Conservation (phyloP, 495 filamentous ascomycete species). For the Aspergillus coremiiformis region DNA sequence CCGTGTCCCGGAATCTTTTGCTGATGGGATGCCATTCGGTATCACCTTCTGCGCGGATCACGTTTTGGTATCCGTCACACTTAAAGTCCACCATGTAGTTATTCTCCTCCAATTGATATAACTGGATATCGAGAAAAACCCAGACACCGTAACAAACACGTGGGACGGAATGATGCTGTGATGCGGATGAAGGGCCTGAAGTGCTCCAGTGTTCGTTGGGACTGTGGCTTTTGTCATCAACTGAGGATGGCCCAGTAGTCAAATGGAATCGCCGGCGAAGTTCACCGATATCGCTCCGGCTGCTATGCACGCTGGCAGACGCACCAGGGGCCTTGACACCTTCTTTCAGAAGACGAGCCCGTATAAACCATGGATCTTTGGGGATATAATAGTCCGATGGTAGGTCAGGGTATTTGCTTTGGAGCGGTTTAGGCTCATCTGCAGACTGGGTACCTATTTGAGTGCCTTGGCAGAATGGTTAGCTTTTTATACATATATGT, state of each 20-base stretch:
- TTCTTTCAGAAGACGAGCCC: constrained; percentile 76
- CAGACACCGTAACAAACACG: constrained; percentile 40
- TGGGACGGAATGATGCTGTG: constrained; percentile 24
- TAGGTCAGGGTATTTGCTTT: constrained; percentile 41
- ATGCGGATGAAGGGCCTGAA: constrained; percentile 40
- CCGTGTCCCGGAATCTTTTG: constrained; percentile 43
- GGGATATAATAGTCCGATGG: constrained; percentile 66
- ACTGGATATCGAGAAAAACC: constrained; percentile 92
- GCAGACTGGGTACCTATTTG: constrained; percentile 23
- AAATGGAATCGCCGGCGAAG: constrained; percentile 43
- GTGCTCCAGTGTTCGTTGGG: constrained; percentile 21
- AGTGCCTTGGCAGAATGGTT: constrained; percentile 15
- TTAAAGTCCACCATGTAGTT: constrained; percentile 98
- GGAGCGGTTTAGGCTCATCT: constrained; percentile 32
- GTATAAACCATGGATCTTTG: constrained; percentile 92
- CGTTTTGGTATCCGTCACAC: constrained; percentile 92
- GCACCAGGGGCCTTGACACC: constrained; percentile 50
- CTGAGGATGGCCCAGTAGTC: constrained; percentile 30
- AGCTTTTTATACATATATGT: background rate
- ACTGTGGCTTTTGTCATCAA: constrained; percentile 29
- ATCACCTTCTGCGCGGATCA: constrained; percentile 44
- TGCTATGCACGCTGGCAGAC: constrained; percentile 49
- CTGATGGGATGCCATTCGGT: constrained; percentile 42
- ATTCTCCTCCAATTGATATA: constrained; percentile 88
- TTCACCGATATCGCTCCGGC: constrained; percentile 50